Evolutionary conservation across 768 basidiomycete species (phyloP), one percentile per base, ranked within the genome.

Genomic region (Pleurotus salmoneostramineus): DNA sequence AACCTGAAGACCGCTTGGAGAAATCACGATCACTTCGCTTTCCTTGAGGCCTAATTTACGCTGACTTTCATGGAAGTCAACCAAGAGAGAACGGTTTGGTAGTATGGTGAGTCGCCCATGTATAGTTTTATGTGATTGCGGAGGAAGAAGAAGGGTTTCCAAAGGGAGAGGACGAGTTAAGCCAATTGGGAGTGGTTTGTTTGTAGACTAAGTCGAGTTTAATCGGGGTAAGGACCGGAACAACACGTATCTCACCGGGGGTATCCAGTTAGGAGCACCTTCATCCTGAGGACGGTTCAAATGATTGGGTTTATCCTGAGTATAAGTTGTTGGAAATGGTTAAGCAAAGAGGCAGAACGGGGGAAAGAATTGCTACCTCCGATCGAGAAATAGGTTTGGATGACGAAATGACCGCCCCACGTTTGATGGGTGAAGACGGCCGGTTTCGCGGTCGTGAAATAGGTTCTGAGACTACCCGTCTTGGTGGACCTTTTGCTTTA

Each of bases 11-110:
- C 80, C 80, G 48, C 72, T 68, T 21, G 75, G 57, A 63, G 71
- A 70, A 33, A 83, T 68, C 27, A 80, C 57, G 21, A 83, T 62
- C 8, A 83, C 79, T 60, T 81, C 73, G 10, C 74, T 67, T 4
- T 80, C 82, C 59, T 71, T 76, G 32, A 71, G 65, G 4, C 78
- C 77, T 42, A 72, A 75, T 47, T 78, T 70, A 4, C 80, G 74
- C 60, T 83, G 78, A 32, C 77, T 76, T 66, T 82, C 80, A n/a
- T 83, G 77, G 50, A 83, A 79, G 64, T 85, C 83, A 31, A 83
- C 76, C 0, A 84, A 71, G n/a, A 81, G 60, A 17, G 78, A 73
- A 47, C 64, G 71, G 2, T 81, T 83, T 6, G 79, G 79, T 6
- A 83, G 66, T n/a, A 85, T 65, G 1, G 77, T 77, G 11, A 84